Base-by-base conservation (phyloP, 768 basidiomycete species). In the Leucocoprinus leucothites region DNA sequence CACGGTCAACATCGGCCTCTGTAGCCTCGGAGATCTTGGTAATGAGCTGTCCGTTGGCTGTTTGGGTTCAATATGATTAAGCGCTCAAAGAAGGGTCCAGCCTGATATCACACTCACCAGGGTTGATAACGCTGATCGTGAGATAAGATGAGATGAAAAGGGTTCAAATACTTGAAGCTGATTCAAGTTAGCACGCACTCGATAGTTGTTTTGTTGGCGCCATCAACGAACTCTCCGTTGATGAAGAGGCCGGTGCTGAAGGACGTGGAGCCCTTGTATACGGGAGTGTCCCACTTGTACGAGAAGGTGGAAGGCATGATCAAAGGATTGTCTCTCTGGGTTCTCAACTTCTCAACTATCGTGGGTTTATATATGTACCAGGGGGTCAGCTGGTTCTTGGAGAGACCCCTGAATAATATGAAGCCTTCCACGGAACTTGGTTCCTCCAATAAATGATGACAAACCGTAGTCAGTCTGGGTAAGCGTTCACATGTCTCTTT, bases 161-260 rank as follows among this genome's bases (percentile, higher is more conserved):
- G 19, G n/a, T 25, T 52, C 24, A 43, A 35, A 18, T 8, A 26
- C 45, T 16, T 18, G 16, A 53, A 18, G 49, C 8, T 21, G 31
- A 11, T 51, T 21, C 4, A 13, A 38, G 16, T n/a, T 8, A n/a
- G 38, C 3, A 68, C 85, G 57, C 60, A 87, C 86, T 87, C 85
- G 62, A 91, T 83, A 6, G 79, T 82, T 28, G 73, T 79, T 1
- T 73, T 68, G 3, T 78, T 69, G 7, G 71, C 68, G 14, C 84
- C 84, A 38, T 83, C 82, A 41, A 78, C 71, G 60, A 81, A 92
- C 69, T 90, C 64, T 61, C 84, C 84, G 67, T 82, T 74, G 71
- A 94, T 89, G 75, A 82, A 92, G 58, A 91, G 67, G 34, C 91
- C 89, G 3, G 88, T 87, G 56, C 68, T 66, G 67, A 89, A 82